Evolutionary conservation across 192 early-diverging fungal genomes (phyloP).

Genomic region (Diversispora eburnea): DNA sequence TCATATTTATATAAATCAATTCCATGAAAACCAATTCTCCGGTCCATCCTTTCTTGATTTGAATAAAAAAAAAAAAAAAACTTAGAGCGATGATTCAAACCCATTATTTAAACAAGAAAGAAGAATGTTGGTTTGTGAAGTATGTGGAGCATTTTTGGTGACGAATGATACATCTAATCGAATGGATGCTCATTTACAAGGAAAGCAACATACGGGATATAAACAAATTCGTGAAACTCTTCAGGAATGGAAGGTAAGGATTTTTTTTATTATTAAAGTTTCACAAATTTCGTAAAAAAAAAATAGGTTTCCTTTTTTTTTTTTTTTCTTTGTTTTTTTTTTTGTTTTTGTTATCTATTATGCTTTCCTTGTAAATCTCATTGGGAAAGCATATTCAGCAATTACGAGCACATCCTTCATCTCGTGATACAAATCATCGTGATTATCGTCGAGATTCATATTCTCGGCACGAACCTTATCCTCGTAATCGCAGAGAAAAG

Average conservation of each 20-base stretch:
- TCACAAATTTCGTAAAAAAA: too few species aligned
- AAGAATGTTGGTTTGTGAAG: conserved; percentile 75
- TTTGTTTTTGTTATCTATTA: background rate
- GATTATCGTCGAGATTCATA: conserved; percentile 32
- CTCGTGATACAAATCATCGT: conserved; percentile 13
- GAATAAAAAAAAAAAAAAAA: conserved; percentile 3
- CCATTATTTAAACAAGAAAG: conserved; percentile 70
- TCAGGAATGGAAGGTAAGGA: conserved; percentile 57
- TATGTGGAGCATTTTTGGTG: conserved; percentile 81
- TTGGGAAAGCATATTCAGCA: conserved; percentile 9
- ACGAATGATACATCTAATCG: conserved; percentile 79
- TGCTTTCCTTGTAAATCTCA: background rate
- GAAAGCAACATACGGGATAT: conserved; percentile 84
- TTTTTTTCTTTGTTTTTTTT: too few species aligned
- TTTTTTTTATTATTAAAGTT: conserved; percentile 3
- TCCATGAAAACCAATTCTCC: conserved; percentile 31
- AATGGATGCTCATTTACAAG: conserved; percentile 76
- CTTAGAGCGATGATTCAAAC: conserved; percentile 50
- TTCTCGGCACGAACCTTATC: conserved; percentile 38
- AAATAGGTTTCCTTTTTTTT: background rate
- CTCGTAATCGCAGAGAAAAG: conserved; percentile 38
- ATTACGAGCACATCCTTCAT: conserved; percentile 18
- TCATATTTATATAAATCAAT: conserved; percentile 14
- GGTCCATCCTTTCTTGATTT: conserved; percentile 24
- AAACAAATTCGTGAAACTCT: conserved; percentile 70